Conservation (phyloP, 2,329 filamentous ascomycete species). For the Botrytis sinoallii region DNA sequence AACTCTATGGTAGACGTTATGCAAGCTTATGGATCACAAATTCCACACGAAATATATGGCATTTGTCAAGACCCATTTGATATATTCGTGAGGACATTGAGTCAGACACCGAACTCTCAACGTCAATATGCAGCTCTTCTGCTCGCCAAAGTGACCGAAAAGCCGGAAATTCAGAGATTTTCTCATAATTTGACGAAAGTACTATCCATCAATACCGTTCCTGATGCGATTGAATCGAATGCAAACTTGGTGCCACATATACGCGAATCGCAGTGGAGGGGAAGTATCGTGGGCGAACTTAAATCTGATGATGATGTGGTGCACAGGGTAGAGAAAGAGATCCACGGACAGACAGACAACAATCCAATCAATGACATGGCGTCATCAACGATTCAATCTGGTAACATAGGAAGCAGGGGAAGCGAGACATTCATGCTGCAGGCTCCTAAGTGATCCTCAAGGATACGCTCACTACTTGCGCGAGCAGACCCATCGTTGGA, state of each 20-base stretch:
- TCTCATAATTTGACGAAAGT: constrained; percentile 22
- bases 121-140: constrained; percentile 45
- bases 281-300: constrained; percentile 32
- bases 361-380: not conserved
- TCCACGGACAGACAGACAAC: not conserved
- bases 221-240: not conserved
- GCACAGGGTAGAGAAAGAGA: not conserved
- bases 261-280: constrained; percentile 24
- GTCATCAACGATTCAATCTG: not conserved
- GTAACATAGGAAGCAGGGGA: not conserved
- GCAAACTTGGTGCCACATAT: not conserved
- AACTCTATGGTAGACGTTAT: constrained; percentile 46
- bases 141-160: constrained; percentile 43
- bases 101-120: constrained; percentile 45
- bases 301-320: not conserved
- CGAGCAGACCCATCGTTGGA: not conserved
- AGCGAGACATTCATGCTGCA: not conserved
- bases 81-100: constrained; percentile 46
- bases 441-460: not conserved
- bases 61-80: constrained; percentile 43
- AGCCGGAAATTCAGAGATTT: constrained; percentile 37
- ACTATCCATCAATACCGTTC: constrained; percentile 8
- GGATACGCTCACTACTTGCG: not conserved
- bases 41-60: constrained; percentile 31
- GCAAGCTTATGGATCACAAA: constrained; percentile 35